A percentile compares a stretch with the other conserved stretches of the same genome.
phyloP scores from a whole-genome alignment of 108 stramenopile species.

The Pseudonitzschia multiseries region DNA sequence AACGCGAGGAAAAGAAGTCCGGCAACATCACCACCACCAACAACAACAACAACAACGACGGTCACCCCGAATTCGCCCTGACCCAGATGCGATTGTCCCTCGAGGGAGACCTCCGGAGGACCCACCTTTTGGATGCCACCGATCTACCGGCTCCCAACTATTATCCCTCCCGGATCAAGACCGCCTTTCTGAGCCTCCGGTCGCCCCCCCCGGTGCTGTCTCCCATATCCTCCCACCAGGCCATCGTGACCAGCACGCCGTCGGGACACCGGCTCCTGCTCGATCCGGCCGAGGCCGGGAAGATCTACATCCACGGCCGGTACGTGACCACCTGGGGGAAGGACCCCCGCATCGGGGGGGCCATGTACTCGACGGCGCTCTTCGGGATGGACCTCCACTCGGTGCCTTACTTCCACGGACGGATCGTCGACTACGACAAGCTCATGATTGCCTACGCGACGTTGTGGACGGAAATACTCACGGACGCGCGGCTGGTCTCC shows the following conservation, averaged over 20 bases:
- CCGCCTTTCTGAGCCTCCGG: constrained; percentile 31
- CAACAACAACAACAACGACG: no score
- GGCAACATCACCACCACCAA: neutral
- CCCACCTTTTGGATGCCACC: constrained; percentile 3
- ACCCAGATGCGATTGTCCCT: constrained; percentile 44
- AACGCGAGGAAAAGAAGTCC: constrained; percentile 15
- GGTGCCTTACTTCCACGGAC: constrained; percentile 56
- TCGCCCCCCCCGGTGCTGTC: constrained; percentile 14
- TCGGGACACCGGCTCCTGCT: constrained; percentile 71
- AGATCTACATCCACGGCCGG: constrained; percentile 70
- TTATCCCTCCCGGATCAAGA: constrained; percentile 26
- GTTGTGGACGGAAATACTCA: constrained; percentile 66
- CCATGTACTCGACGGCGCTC: constrained; percentile 48
- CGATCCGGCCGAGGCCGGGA: constrained; percentile 62
- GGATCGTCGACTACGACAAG: constrained; percentile 50
- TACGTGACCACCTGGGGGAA: constrained; percentile 61
- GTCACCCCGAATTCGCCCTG: constrained; percentile 19
- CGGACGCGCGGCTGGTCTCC: constrained; percentile 51
- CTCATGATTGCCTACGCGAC: constrained; percentile 42
- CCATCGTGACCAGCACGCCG: constrained; percentile 39
- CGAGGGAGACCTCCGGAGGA: constrained; percentile 39
- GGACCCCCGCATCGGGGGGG: constrained; percentile 46
- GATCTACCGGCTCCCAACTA: constrained; percentile 14
- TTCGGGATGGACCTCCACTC: constrained; percentile 80
- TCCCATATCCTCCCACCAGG: neutral